Evolutionary conservation across 2,329 filamentous ascomycete genomes (phyloP), one percentile per base, ranked within the genome.

Genomic region (Colletotrichum orbiculare): DNA sequence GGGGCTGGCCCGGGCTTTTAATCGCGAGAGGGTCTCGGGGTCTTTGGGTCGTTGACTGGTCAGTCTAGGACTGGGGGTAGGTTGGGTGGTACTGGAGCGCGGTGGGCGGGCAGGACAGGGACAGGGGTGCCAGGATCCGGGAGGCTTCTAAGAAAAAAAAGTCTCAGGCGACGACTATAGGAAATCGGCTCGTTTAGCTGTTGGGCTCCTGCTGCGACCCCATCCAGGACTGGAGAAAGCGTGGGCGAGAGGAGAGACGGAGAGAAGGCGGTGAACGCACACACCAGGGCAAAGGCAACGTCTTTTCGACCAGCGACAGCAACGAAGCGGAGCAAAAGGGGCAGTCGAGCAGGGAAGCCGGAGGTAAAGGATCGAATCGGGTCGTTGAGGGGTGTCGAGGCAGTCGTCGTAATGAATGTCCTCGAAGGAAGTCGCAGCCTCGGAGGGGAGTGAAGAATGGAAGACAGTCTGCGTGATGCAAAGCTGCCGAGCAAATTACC

Each of bases 111-210:
- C 62, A 65, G 46, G 62, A 62, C 62, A 65, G 58, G 46, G 62
- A 62, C 62, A 65, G 62, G 62, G 62, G 62, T 65, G 58, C 62
- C 58, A 62, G 62, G 62, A 62, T 65, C 50, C 62, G 58, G 52
- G 62, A 65, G 58, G 62, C 56, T 60, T 61, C 62, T 55, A 52
- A 62, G 50, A 41, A 57, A 25, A 25, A 54, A 62, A 62, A 56
- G 62, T 65, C 62, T 65, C 62, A 65, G 62, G 58, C 52, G 58
- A 65, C 42, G 46, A 47, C 62, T 61, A 39, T 54, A 65, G 41
- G 62, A 52, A 65, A 65, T 50, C 62, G 58, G 58, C 62, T 65
- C 62, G 62, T 65, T 65, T 65, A 65, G 62, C 61, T 62, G 56
- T 50, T 25, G 46, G 58, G 35, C 46, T 60, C 62, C 58, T 61